These are phyloP conservation scores for Elongisporangium senticosum DNA, from an alignment of 352 stramenopile species.

Conservation along the genomic window DNA sequence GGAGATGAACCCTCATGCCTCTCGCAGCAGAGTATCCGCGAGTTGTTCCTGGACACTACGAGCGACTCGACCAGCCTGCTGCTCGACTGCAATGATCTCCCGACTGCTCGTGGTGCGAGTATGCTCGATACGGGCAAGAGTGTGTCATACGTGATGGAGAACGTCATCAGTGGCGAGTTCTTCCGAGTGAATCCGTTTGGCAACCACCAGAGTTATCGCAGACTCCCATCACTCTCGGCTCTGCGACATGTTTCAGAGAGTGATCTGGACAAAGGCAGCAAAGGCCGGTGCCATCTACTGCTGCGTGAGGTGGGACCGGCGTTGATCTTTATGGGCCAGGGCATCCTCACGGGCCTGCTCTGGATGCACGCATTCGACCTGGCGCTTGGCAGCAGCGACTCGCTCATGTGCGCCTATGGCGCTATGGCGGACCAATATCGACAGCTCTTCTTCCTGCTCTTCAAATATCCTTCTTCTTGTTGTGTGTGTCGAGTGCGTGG, in stretches of 20 bases:
- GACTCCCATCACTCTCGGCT: background rate
- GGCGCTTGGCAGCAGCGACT: constrained; percentile 11
- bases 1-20: constrained; percentile 10
- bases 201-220: background rate
- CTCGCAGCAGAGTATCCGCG: constrained; percentile 15
- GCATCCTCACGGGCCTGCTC: constrained; percentile 48
- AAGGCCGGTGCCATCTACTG: background rate
- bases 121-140: background rate
- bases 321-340: constrained; percentile 40
- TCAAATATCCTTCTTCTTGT: constrained; percentile 68
- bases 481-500: background rate
- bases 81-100: background rate
- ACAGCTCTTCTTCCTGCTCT: constrained; percentile 55
- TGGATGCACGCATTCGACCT: constrained; percentile 66
- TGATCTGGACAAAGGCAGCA: constrained; percentile 1
- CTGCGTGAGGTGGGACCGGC: constrained; percentile 31
- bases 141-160: constrained; percentile 41
- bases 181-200: constrained; percentile 23
- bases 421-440: constrained; percentile 42
- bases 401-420: constrained; percentile 50
- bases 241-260: background rate
- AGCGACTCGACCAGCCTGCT: background rate
- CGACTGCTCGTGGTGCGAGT: background rate
- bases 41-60: constrained; percentile 19
- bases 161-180: constrained; percentile 58